Evolutionary conservation across 768 basidiomycete species (phyloP).

Genomic region (Russula vinacea): DNA sequence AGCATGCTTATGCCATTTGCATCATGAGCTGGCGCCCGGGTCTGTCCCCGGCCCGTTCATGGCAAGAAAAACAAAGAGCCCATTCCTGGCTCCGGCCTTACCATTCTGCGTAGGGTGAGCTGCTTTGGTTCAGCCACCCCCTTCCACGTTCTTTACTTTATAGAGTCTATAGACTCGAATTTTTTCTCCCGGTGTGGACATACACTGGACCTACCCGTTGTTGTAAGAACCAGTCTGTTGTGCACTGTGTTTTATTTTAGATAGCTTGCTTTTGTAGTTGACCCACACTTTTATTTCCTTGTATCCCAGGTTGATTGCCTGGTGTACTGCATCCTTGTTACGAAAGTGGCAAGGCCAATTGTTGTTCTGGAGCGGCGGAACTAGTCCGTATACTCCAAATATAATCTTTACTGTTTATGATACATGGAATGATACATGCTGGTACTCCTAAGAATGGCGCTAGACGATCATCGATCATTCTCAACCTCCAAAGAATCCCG

Average conservation of each 20-base stretch:
- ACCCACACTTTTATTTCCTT: not conserved
- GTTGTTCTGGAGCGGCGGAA: not conserved
- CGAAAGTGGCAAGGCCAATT: not conserved
- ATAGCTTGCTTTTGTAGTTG: not conserved
- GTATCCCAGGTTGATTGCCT: not conserved
- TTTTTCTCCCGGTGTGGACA: too few relatives aligned
- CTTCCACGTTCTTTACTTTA: too few relatives aligned
- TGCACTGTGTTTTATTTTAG: not conserved
- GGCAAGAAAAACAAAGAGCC: not conserved
- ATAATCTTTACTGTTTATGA: not conserved
- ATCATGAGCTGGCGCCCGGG: not conserved
- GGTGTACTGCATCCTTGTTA: not conserved
- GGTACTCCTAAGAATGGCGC: not conserved
- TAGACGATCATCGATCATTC: not conserved
- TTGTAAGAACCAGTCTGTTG: not conserved
- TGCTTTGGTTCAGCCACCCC: not conserved
- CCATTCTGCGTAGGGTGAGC: not conserved
- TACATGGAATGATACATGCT: not conserved
- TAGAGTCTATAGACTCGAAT: not conserved
- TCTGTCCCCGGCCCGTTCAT: not conserved
- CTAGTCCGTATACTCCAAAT: not conserved
- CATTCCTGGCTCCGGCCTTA: not conserved
- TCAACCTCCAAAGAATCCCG: constrained; percentile 15
- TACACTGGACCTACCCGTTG: not conserved
- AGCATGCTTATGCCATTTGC: constrained; percentile 26